Conservation (phyloP, 345 rosid genomes). For the Ricinus communis region DNA sequence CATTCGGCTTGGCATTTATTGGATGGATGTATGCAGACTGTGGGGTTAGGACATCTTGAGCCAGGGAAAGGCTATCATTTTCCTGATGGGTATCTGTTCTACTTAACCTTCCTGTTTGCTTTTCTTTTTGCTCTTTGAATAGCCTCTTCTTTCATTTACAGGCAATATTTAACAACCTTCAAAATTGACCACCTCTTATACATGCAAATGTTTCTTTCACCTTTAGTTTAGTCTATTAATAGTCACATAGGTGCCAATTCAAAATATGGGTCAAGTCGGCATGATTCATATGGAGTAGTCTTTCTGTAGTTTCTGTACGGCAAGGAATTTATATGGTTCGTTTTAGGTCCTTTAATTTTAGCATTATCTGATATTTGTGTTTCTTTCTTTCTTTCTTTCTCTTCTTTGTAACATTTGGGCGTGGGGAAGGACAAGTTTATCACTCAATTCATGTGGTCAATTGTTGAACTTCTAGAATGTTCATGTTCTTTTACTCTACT, state of each 20-base stretch:
- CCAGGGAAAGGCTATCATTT: conserved; percentile 88
- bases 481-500: background rate
- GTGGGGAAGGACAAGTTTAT: background rate
- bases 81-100: conserved; percentile 61
- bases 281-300: background rate
- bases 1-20: conserved; percentile 91
- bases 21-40: conserved; percentile 55
- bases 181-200: background rate
- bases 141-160: background rate
- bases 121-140: background rate
- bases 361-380: background rate
- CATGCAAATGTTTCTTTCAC: background rate
- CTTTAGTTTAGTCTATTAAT: background rate
- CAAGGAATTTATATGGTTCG: background rate
- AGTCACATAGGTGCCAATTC: background rate
- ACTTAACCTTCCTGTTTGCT: background rate
- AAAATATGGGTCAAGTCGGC: background rate
- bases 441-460: background rate
- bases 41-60: conserved; percentile 68
- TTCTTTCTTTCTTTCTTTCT: background rate
- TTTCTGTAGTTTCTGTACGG: background rate
- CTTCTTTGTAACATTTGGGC: too few relatives aligned
- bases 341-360: background rate
- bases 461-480: background rate
- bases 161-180: background rate